Base-by-base conservation (phyloP, 164 flowering plant genomes). In the Chloranthus sessilifolius region DNA sequence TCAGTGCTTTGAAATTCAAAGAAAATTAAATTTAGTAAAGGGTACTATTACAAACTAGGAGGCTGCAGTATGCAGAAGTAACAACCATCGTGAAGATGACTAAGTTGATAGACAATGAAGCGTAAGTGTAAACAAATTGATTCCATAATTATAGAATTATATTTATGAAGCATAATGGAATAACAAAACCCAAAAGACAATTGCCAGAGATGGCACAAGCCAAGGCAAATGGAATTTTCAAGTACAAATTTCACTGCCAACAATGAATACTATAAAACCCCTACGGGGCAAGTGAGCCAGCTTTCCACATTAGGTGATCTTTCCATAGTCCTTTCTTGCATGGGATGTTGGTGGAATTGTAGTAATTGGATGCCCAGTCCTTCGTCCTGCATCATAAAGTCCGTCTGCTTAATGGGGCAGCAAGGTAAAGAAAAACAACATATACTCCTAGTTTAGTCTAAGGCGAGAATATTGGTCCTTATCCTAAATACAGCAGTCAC, bases 271-370 rank as follows among this genome's bases (percentile, higher is more conserved):
- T 41, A 63, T 53, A n/a, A 19, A 61, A 43, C 54, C 41, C 48
- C 43, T 12, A 16, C 29, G 22, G 26, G 47, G 33, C 23, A 36
- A 53, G 47, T 47, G 7, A 44, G 44, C 59, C 35, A 15, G 33
- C 43, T 44, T 50, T 48, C 59, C 39, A 43, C 21, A 17, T 70
- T 64, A 79, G 4, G 60, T 34, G 47, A 82, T 80, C 67, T 80
- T 79, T 71, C 82, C 86, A 49, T 60, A 75, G 60, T 84, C 94
- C 62, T 76, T 83, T 67, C 88, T 68, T 65, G 77, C 81, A 43
- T 74, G 82, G 17, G 84, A 69, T 58, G 82, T 25, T 23, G 96
- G 79, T 31, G 80, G 84, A 60, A 75, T 63, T 61, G 69, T 68
- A 51, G 72, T 50, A 19, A 74, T 61, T 20, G 82, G 74, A 63